Percentiles rank a stretch among this genome's conserved stretches.
Conservation (phyloP, 768 basidiomycete species). For the Phanerochaete carnosa region DNA sequence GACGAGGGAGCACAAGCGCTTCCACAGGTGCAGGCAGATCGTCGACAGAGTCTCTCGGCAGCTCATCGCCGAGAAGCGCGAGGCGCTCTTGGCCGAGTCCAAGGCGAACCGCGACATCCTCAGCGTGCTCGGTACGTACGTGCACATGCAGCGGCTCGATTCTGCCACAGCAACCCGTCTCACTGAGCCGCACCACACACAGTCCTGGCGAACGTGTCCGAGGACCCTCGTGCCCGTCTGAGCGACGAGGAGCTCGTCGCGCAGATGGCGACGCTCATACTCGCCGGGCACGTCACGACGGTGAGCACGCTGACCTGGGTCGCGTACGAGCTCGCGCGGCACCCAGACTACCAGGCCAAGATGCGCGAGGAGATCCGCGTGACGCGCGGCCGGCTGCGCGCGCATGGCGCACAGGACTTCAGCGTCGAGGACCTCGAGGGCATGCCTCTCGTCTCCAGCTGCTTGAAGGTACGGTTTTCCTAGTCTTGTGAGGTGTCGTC, state of each 20-base stretch:
- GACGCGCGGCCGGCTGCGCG: slow-evolving; percentile 18
- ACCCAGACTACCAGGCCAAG: slow-evolving; percentile 23
- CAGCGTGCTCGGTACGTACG: slow-evolving; percentile 55
- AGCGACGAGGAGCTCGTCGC: slow-evolving; percentile 25
- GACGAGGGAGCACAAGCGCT: slow-evolving; percentile 25
- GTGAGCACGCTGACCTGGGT: slow-evolving; percentile 27
- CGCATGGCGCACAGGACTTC: slow-evolving; percentile 25
- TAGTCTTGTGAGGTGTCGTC: neutral
- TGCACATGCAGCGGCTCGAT: too few species aligned
- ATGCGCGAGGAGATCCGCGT: slow-evolving; percentile 26
- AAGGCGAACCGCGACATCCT: slow-evolving; percentile 52
- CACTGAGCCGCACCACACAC: neutral
- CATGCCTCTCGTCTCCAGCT: slow-evolving; percentile 29
- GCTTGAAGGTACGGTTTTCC: slow-evolving; percentile 20
- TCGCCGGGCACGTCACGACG: slow-evolving; percentile 30
- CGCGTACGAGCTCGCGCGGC: slow-evolving; percentile 26
- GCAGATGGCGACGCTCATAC: slow-evolving; percentile 17
- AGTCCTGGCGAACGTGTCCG: slow-evolving; percentile 56
- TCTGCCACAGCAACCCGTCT: too few species aligned
- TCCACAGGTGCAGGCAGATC: slow-evolving; percentile 23
- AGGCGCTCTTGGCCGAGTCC: slow-evolving; percentile 37
- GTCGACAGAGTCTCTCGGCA: slow-evolving; percentile 39
- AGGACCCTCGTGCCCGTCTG: slow-evolving; percentile 40
- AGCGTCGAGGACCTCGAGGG: slow-evolving; percentile 29
- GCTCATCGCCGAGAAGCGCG: slow-evolving; percentile 37